Conservation (phyloP, 73 alveolate genomes). For the Symbiodinium natans region DNA sequence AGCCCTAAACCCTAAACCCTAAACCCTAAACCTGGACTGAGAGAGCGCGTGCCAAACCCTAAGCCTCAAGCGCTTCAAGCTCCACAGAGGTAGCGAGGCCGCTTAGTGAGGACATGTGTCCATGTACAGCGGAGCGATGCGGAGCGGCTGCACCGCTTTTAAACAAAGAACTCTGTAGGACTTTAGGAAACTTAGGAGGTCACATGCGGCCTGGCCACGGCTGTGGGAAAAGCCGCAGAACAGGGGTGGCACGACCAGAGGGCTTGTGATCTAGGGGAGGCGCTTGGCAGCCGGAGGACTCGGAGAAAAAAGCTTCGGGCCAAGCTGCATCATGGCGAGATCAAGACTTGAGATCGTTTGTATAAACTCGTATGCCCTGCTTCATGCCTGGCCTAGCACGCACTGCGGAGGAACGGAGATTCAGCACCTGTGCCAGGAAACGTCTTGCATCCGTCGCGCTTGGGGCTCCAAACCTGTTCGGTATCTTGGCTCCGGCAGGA, state of each 20-base stretch:
- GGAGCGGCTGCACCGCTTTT: neutral
- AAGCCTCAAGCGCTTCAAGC: no score
- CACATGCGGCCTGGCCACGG: neutral
- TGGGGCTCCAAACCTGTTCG: no score
- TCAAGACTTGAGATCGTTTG: no score
- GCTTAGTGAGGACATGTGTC: neutral
- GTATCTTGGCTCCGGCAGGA: no score
- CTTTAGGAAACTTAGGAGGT: neutral
- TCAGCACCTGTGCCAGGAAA: no score
- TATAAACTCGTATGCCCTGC: no score
- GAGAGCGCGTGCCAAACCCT: no score
- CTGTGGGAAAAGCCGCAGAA: slow-evolving; percentile 18
- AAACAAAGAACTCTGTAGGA: neutral
- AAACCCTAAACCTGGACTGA: no score
- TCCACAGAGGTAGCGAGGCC: neutral
- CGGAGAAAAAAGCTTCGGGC: neutral
- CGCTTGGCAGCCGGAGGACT: neutral
- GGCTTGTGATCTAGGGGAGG: neutral
- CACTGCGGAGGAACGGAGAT: no score
- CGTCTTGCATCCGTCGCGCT: no score
- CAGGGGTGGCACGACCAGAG: neutral
- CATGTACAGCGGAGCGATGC: neutral
- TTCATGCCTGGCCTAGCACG: no score
- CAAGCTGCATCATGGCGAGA: neutral
- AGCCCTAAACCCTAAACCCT: no score